Percentiles rank a stretch among this genome's conserved stretches.
These are phyloP conservation scores for Ilex paraguariensis DNA, from an alignment of 305 asterid genomes.

Conservation along the genomic window DNA sequence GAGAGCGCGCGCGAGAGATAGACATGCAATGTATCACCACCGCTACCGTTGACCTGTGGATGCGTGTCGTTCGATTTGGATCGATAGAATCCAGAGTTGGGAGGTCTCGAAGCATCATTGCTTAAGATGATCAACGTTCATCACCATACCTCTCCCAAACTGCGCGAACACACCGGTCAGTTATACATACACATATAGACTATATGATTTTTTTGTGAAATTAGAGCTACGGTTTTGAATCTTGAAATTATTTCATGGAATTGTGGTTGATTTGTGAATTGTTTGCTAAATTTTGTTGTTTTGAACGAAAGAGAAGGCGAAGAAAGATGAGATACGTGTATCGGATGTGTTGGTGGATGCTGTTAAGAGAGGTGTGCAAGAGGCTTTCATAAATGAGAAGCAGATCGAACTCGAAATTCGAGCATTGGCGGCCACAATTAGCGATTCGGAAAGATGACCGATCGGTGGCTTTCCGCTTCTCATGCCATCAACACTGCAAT, in stretches of 20 bases:
- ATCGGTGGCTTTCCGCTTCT: background rate
- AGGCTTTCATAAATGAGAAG: background rate
- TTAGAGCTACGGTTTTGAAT: background rate
- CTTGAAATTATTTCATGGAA: no score
- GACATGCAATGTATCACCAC: no score
- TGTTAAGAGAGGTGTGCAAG: background rate
- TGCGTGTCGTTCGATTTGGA: slow-evolving; percentile 36
- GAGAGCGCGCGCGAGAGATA: no score
- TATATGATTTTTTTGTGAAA: background rate
- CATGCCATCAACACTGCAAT: background rate
- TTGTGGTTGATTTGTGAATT: no score
- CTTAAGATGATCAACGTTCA: slow-evolving; percentile 59
- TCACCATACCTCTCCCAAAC: slow-evolving; percentile 35
- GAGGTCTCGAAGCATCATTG: slow-evolving; percentile 62
- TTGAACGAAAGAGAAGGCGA: slow-evolving; percentile 43
- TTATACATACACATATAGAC: no score
- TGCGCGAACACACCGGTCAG: slow-evolving; percentile 60
- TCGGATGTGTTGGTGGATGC: background rate
- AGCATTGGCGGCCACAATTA: background rate
- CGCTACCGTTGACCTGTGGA: no score
- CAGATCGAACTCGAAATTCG: background rate
- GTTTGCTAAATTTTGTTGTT: no score
- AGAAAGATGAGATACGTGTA: background rate
- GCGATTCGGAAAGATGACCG: background rate
- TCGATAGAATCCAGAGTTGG: slow-evolving; percentile 44